Percentiles rank a stretch among this genome's conserved stretches.
Conservation (phyloP, 768 basidiomycete species). For the Hypholoma fasciculare region DNA sequence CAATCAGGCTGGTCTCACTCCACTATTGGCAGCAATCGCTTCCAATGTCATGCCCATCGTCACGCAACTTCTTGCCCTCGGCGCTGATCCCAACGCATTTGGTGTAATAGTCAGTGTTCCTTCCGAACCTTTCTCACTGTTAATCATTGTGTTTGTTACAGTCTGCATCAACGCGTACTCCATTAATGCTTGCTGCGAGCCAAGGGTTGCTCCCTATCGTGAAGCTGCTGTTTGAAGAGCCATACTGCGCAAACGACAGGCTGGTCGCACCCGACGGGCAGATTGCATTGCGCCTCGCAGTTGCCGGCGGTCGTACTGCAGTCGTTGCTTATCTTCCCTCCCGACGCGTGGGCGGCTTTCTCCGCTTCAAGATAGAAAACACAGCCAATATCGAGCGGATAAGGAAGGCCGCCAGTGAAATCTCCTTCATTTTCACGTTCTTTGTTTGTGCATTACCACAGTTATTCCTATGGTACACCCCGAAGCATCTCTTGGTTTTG, state of each 20-base stretch:
- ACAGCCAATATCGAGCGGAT: background rate
- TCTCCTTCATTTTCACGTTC: background rate
- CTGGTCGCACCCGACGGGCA: constrained; percentile 11
- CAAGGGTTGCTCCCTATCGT: constrained; percentile 8
- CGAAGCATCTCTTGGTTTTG: background rate
- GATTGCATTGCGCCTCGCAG: constrained; percentile 9
- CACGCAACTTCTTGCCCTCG: constrained; percentile 4
- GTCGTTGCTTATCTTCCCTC: constrained; percentile 10
- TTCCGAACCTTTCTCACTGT: background rate
- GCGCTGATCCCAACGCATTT: constrained; percentile 7
- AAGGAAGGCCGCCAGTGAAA: background rate
- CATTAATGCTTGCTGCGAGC: constrained; percentile 8
- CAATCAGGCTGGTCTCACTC: background rate
- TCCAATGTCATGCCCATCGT: background rate
- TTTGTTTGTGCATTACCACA: constrained; percentile 8
- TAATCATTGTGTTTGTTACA: background rate
- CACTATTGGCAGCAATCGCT: constrained; percentile 2
- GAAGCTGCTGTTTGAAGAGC: constrained; percentile 6
- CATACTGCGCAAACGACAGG: constrained; percentile 8
- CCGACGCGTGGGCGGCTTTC: constrained; percentile 4
- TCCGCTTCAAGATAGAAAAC: background rate
- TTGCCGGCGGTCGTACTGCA: background rate
- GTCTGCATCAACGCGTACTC: background rate
- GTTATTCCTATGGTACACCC: constrained; percentile 10
- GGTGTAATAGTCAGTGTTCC: background rate